These are phyloP conservation scores for Aspergillus steynii DNA, from an alignment of 495 filamentous ascomycete species.

Conservation along the genomic window DNA sequence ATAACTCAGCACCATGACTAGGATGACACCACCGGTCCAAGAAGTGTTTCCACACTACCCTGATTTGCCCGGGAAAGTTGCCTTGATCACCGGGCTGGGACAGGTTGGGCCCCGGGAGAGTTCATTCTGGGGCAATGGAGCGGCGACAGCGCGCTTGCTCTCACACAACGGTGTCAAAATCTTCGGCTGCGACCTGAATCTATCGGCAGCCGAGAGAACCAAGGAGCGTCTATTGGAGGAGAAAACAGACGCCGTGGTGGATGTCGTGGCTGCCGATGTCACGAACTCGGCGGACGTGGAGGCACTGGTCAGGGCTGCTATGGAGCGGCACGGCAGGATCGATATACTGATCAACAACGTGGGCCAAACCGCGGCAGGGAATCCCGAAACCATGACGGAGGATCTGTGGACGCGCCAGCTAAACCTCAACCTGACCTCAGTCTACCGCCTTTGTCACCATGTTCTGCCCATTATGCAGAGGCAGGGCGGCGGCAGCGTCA, in stretches of 20 bases:
- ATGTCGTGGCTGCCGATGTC: constrained; percentile 40
- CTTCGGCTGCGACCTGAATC: constrained; percentile 43
- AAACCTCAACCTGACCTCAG: constrained; percentile 50
- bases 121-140: constrained; percentile 45
- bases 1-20: no score
- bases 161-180: constrained; percentile 37
- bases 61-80: constrained; percentile 35
- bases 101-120: constrained; percentile 24
- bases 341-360: constrained; percentile 57
- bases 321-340: constrained; percentile 45
- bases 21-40: no score
- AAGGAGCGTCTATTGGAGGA: constrained; percentile 30
- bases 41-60: constrained; percentile 17
- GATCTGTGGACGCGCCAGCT: constrained; percentile 49
- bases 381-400: constrained; percentile 45
- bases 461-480: constrained; percentile 51
- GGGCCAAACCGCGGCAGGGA: constrained; percentile 42
- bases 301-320: constrained; percentile 36
- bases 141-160: constrained; percentile 40
- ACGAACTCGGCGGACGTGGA: constrained; percentile 35
- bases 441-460: constrained; percentile 45
- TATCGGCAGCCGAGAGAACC: constrained; percentile 36
- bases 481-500: constrained; percentile 38
- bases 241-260: constrained; percentile 16
- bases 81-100: constrained; percentile 49